phyloP scores from a whole-genome alignment of 2,329 filamentous ascomycete genomes.

The Epichloe amarillans region DNA sequence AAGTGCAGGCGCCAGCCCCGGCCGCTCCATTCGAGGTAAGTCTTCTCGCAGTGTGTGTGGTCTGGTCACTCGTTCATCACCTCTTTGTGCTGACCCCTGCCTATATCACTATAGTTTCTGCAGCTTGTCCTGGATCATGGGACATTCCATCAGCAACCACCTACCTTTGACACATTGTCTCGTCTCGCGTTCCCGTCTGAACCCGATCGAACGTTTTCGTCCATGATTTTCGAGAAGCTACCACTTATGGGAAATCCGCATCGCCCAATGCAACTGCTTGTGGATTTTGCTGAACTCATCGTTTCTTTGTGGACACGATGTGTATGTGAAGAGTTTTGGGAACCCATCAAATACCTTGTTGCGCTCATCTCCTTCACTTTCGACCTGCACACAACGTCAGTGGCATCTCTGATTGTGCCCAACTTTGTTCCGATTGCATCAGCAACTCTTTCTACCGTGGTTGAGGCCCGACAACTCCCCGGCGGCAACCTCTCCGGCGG shows the following conservation, averaged over 20 bases:
- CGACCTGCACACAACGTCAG: constrained; percentile 43
- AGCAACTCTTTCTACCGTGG: constrained; percentile 46
- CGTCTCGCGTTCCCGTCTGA: constrained; percentile 52
- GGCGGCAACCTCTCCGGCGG: constrained; percentile 32
- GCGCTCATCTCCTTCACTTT: constrained; percentile 52
- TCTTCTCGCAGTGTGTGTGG: background rate
- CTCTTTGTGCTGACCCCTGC: background rate
- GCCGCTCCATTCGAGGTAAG: constrained; percentile 32
- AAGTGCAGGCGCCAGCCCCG: constrained; percentile 12
- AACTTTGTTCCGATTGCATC: constrained; percentile 42
- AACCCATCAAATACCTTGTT: constrained; percentile 51
- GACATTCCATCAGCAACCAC: constrained; percentile 37
- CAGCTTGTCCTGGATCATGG: constrained; percentile 53
- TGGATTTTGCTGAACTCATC: constrained; percentile 51
- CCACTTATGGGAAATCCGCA: constrained; percentile 38
- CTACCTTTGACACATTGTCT: constrained; percentile 55
- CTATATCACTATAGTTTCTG: constrained; percentile 32
- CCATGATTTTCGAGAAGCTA: constrained; percentile 55
- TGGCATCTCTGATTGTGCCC: constrained; percentile 45
- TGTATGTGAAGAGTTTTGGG: constrained; percentile 47
- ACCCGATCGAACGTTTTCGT: constrained; percentile 42
- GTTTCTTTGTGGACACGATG: constrained; percentile 57
- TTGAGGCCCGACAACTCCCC: constrained; percentile 36
- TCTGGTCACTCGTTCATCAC: background rate
- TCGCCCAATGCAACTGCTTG: constrained; percentile 41